Evolutionary conservation across 768 basidiomycete genomes (phyloP), one percentile per base, ranked within the genome.

Genomic region (Amanita subjunquillea): DNA sequence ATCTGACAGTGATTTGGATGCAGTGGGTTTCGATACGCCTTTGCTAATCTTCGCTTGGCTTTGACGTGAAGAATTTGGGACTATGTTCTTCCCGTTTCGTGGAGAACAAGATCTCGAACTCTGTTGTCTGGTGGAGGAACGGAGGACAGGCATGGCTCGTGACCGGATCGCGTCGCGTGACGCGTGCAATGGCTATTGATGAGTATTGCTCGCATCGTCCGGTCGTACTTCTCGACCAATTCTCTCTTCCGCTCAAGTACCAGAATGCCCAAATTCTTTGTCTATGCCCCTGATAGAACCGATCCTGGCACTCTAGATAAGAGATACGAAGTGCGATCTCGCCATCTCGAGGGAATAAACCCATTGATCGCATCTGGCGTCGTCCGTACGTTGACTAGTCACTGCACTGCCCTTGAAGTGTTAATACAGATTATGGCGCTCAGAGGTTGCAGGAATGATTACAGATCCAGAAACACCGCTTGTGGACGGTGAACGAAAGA

Each of bases 281-380:
- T 83, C 4, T 82, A 71, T 56, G 78, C 80, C 1, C 79, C 77
- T 5, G 82, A 83, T 60, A 70, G 58, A 56, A 68, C 70, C n/a
- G 75, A 77, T 54, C 27, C 45, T 7, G 34, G 25, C 17, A 44
- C 53, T 10, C 38, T 72, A 43, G 68, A 64, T 2, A 66, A 71
- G 36, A 65, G 82, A 41, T 71, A 77, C 64, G 60, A 64, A 4
- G 74, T 81, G 7, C 68, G 80, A 41, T 61, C 66, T 3, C 57
- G 61, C 22, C 81, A 83, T 56, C 58, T 81, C 12, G 61, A 67
- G 17, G 64, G 56, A 7, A 71, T 75, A 6, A 63, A 64, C 27
- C 62, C 67, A 17, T 55, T 64, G 20, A 67, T 73, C 55, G 59
- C 70, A 41, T 59, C 65, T 10, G 77, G 76, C 15, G 53, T 72